Conservation (phyloP, 768 basidiomycete species). For the Rhizopogon rudus region DNA sequence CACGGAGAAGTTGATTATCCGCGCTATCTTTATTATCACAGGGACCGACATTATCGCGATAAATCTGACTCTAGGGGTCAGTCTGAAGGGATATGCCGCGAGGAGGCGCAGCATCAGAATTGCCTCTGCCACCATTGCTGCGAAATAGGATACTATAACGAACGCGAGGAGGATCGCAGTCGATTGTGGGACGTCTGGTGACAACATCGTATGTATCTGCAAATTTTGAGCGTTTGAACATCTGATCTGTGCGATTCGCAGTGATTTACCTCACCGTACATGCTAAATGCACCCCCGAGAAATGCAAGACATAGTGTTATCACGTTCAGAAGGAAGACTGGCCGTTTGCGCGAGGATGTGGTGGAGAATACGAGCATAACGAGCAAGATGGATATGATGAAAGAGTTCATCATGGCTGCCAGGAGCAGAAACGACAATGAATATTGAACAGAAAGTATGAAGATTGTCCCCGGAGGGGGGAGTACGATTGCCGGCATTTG, state of each 20-base stretch:
- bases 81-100: constrained; percentile 27
- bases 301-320: constrained; percentile 13
- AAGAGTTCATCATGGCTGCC: too few species aligned
- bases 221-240: too few species aligned
- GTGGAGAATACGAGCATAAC: constrained; percentile 20
- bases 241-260: too few species aligned
- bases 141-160: too few species aligned
- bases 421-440: too few species aligned
- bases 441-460: too few species aligned
- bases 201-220: too few species aligned
- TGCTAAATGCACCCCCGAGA: neutral
- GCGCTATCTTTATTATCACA: constrained; percentile 24
- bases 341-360: constrained; percentile 9
- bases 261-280: too few species aligned
- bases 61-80: constrained; percentile 10
- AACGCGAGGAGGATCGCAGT: too few species aligned
- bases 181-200: too few species aligned
- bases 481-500: too few species aligned
- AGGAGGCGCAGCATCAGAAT: constrained; percentile 32
- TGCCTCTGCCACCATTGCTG: constrained; percentile 16
- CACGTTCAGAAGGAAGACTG: constrained; percentile 20
- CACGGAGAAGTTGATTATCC: constrained; percentile 16
- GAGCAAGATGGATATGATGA: constrained; percentile 1
- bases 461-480: too few species aligned
- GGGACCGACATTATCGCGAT: constrained; percentile 24